Evolutionary conservation across 1,284 basidiomycete species (phyloP).

Genomic region (Wallemia hederae): DNA sequence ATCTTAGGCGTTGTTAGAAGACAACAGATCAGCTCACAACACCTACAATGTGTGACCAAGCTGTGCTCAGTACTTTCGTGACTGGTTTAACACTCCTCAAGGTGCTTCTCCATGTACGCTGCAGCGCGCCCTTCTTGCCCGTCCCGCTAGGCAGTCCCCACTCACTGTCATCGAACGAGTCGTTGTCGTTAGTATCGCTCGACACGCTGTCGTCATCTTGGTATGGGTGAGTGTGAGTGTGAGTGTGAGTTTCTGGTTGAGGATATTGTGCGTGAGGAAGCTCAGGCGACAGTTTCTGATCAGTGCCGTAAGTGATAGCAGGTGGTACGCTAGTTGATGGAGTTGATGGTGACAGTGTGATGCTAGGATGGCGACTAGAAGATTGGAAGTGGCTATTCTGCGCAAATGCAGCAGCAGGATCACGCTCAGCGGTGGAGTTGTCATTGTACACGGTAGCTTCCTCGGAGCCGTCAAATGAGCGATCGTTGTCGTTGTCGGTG

Average conservation of each 20-base stretch:
- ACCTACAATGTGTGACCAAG: conserved; percentile 6
- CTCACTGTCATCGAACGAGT: neutral
- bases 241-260: neutral
- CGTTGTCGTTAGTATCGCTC: neutral
- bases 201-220: neutral
- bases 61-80: conserved; percentile 41
- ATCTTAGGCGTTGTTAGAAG: neutral
- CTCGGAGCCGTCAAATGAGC: neutral
- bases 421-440: neutral
- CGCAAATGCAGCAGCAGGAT: neutral
- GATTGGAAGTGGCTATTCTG: neutral
- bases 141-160: neutral
- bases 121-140: neutral
- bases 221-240: neutral
- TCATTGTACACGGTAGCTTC: neutral
- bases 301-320: neutral
- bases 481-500: neutral
- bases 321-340: neutral
- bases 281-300: neutral
- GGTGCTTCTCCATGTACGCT: conserved; percentile 6
- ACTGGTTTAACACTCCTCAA: conserved; percentile 32
- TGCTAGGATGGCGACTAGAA: neutral
- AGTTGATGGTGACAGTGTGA: neutral
- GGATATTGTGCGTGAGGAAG: neutral
- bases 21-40: neutral